Evolutionary conservation across 2,329 filamentous ascomycete genomes (phyloP).

Genomic region (Fusarium torreyae): DNA sequence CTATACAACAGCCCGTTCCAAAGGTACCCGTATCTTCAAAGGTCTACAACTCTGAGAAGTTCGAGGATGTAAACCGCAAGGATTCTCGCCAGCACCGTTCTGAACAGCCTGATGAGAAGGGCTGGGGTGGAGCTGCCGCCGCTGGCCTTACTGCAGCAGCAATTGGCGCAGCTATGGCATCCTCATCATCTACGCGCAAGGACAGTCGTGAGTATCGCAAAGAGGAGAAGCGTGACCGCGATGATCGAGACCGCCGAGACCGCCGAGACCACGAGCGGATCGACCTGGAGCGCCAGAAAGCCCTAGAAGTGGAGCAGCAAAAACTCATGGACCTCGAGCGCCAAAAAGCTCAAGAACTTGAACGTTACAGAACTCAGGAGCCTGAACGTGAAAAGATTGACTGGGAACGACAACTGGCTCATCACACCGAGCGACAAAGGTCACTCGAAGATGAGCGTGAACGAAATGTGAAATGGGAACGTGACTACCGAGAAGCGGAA

Average conservation of each 20-base stretch:
- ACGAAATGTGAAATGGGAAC: constrained; percentile 40
- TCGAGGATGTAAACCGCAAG: constrained; percentile 56
- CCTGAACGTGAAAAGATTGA: constrained; percentile 11
- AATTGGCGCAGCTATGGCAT: constrained; percentile 57
- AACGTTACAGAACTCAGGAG: constrained; percentile 22
- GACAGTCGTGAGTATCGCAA: constrained; percentile 36
- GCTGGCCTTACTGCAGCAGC: constrained; percentile 66
- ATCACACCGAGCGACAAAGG: constrained; percentile 37
- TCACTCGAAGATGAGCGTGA: constrained; percentile 35
- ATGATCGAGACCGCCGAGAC: constrained; percentile 32
- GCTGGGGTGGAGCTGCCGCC: constrained; percentile 61
- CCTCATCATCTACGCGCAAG: constrained; percentile 46
- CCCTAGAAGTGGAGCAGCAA: constrained; percentile 33
- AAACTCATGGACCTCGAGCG: constrained; percentile 45
- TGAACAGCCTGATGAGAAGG: constrained; percentile 57
- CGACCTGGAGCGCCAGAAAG: constrained; percentile 42
- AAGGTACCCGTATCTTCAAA: constrained; percentile 79
- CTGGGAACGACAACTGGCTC: constrained; percentile 23
- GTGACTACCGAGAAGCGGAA: constrained; percentile 50
- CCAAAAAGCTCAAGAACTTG: constrained; percentile 32
- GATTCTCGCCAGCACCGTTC: constrained; percentile 55
- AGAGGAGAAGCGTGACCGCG: constrained; percentile 41
- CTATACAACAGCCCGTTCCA: constrained; percentile 89
- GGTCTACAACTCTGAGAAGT: constrained; percentile 71
- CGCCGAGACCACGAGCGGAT: constrained; percentile 38